These are phyloP conservation scores for Arachnopeziza araneosa DNA, from an alignment of 2,329 filamentous ascomycete genomes.

Conservation along the genomic window DNA sequence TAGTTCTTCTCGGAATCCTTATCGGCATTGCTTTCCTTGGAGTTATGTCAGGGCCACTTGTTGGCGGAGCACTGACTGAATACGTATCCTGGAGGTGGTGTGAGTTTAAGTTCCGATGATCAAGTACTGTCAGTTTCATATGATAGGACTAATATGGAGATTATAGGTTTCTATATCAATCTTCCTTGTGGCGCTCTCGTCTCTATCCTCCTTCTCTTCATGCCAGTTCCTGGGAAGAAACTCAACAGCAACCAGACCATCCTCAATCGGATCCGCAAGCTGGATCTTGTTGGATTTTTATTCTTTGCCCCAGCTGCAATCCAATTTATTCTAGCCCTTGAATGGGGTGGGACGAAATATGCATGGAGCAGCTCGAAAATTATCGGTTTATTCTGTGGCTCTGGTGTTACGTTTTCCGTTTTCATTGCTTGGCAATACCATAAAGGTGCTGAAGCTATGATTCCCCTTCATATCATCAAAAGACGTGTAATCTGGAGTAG, in stretches of 20 bases:
- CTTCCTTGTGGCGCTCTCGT: constrained; percentile 34
- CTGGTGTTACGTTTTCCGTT: too few species aligned
- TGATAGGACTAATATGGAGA: neutral
- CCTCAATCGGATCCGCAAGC: constrained; percentile 10
- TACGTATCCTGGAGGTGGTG: neutral
- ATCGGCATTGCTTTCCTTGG: neutral
- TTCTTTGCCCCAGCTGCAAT: constrained; percentile 31
- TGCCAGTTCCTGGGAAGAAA: constrained; percentile 31
- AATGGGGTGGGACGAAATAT: neutral
- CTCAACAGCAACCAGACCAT: constrained; percentile 9
- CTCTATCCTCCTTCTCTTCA: constrained; percentile 27
- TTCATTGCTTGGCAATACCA: too few species aligned
- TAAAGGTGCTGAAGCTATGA: constrained; percentile 23
- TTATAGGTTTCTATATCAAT: neutral
- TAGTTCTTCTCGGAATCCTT: neutral
- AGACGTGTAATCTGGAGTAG: constrained; percentile 16
- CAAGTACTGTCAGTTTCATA: neutral
- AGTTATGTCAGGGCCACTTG: neutral
- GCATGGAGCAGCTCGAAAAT: neutral
- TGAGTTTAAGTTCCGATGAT: neutral
- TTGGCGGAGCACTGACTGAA: neutral
- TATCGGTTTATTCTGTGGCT: neutral
- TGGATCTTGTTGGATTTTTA: constrained; percentile 31
- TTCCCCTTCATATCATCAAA: constrained; percentile 21
- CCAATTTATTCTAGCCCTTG: constrained; percentile 16